Conservation (phyloP, 1,284 basidiomycete genomes). For the Puccinia polysora region DNA sequence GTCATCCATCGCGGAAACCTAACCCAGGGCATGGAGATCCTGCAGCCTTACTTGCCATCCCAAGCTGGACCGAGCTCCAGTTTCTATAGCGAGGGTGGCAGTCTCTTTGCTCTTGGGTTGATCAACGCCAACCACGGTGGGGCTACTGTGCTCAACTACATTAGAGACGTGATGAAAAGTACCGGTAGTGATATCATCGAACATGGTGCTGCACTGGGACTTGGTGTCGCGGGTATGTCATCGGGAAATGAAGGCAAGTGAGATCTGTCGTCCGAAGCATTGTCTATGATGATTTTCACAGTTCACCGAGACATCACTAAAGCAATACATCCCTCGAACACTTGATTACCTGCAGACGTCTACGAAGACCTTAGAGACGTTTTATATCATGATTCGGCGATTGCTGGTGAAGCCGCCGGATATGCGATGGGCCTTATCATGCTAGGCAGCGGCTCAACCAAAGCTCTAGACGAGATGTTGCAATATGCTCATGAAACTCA, state of each 20-base stretch:
- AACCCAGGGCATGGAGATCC: slow-evolving; percentile 80
- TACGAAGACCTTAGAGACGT: slow-evolving; percentile 84
- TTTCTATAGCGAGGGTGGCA: slow-evolving; percentile 81
- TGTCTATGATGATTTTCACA: too few relatives aligned
- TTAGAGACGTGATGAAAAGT: slow-evolving; percentile 67
- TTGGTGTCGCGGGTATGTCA: slow-evolving; percentile 87
- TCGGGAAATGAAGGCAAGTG: slow-evolving; percentile 65
- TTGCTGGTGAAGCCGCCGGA: slow-evolving; percentile 87
- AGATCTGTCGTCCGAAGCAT: neutral
- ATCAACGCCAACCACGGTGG: slow-evolving; percentile 69
- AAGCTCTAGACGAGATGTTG: slow-evolving; percentile 83
- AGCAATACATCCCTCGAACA: neutral
- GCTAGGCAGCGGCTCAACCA: slow-evolving; percentile 77
- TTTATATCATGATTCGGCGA: slow-evolving; percentile 84
- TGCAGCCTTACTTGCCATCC: slow-evolving; percentile 82
- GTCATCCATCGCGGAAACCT: slow-evolving; percentile 95
- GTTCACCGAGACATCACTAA: neutral
- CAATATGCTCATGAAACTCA: slow-evolving; percentile 89
- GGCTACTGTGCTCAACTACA: slow-evolving; percentile 69
- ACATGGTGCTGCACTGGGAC: slow-evolving; percentile 87
- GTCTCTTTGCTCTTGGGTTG: slow-evolving; percentile 85
- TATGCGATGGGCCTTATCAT: slow-evolving; percentile 95
- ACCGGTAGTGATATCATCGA: slow-evolving; percentile 72
- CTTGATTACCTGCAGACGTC: slow-evolving; percentile 59
- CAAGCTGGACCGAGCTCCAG: slow-evolving; percentile 63